Percentiles rank a stretch among this genome's conserved stretches.
Conservation (phyloP, 257 asterid genomes). For the Craterostigma plantagineum region DNA sequence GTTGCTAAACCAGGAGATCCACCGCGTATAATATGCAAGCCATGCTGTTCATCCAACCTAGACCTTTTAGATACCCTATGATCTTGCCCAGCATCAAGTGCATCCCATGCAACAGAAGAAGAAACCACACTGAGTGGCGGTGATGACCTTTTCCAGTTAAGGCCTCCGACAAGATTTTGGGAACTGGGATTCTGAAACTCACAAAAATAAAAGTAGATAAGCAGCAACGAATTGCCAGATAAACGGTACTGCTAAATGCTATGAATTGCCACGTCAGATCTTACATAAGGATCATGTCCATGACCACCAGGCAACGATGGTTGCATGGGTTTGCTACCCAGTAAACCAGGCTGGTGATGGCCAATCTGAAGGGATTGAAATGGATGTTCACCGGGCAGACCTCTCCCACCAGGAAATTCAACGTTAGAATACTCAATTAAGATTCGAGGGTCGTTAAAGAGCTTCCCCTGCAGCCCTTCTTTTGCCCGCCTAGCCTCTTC, state of each 20-base stretch:
- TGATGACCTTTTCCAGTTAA: slow-evolving; percentile 65
- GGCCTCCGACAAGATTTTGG: slow-evolving; percentile 35
- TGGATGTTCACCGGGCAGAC: slow-evolving; percentile 29
- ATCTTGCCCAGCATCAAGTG: slow-evolving; percentile 40
- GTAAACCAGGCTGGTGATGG: slow-evolving; percentile 29
- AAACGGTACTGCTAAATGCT: too few relatives aligned
- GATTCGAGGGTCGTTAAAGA: slow-evolving; percentile 75
- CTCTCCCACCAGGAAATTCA: slow-evolving; percentile 54
- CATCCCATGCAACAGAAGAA: slow-evolving; percentile 66
- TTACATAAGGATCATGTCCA: slow-evolving; percentile 35
- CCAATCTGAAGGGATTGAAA: slow-evolving; percentile 48
- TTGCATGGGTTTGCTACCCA: slow-evolving; percentile 27
- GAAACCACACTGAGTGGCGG: slow-evolving; percentile 46
- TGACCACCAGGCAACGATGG: slow-evolving; percentile 31
- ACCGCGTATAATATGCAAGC: slow-evolving; percentile 14
- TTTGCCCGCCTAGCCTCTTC: slow-evolving; percentile 94
- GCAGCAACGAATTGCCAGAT: too few relatives aligned
- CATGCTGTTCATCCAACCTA: slow-evolving; percentile 46
- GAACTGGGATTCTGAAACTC: slow-evolving; percentile 34
- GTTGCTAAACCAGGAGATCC: slow-evolving; percentile 25
- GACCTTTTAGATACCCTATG: slow-evolving; percentile 72
- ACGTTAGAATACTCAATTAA: slow-evolving; percentile 50
- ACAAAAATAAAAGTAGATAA: too few relatives aligned
- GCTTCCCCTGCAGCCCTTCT: slow-evolving; percentile 90
- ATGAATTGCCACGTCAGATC: slow-evolving; percentile 45